These are phyloP conservation scores for Eragrostis tef DNA, from an alignment of 202 grass and related monocot species.

Conservation along the genomic window DNA sequence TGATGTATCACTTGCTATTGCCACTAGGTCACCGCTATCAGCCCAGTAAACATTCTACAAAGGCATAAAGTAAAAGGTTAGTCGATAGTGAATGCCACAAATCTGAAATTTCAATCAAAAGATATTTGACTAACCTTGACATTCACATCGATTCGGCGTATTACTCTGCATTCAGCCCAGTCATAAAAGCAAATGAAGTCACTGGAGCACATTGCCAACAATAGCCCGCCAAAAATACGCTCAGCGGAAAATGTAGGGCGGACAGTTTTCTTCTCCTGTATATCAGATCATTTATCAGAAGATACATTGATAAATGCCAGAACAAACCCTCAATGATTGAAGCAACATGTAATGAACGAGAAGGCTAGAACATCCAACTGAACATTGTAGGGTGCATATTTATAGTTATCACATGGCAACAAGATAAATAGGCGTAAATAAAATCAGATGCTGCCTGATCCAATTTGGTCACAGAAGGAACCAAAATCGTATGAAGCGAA, in stretches of 20 bases:
- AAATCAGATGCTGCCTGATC: background rate
- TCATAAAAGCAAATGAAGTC: conserved; percentile 99
- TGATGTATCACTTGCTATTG: conserved; percentile 94
- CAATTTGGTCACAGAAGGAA: conserved; percentile 30
- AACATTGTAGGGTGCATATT: conserved; percentile 2
- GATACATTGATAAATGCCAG: background rate
- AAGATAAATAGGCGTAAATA: conserved; percentile 5
- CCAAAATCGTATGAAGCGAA: conserved; percentile 17
- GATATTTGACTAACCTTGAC: conserved; percentile 72
- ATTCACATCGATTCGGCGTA: conserved; percentile 92
- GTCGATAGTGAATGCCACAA: conserved; percentile 7
- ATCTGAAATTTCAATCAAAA: conserved; percentile 26
- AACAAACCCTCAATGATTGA: background rate
- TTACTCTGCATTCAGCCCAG: conserved; percentile 89
- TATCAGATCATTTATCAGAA: conserved; percentile 37
- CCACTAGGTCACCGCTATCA: conserved; percentile 92
- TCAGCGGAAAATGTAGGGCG: conserved; percentile 86
- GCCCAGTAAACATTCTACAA: conserved; percentile 95
- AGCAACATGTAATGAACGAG: background rate
- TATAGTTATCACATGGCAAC: background rate
- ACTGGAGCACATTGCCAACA: conserved; percentile 93
- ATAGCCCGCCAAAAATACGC: conserved; percentile 83
- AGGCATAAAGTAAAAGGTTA: conserved; percentile 18
- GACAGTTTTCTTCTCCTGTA: conserved; percentile 92
- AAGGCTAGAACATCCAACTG: conserved; percentile 1